Conservation (phyloP, 345 rosid genomes). For the Barbarea vulgaris region DNA sequence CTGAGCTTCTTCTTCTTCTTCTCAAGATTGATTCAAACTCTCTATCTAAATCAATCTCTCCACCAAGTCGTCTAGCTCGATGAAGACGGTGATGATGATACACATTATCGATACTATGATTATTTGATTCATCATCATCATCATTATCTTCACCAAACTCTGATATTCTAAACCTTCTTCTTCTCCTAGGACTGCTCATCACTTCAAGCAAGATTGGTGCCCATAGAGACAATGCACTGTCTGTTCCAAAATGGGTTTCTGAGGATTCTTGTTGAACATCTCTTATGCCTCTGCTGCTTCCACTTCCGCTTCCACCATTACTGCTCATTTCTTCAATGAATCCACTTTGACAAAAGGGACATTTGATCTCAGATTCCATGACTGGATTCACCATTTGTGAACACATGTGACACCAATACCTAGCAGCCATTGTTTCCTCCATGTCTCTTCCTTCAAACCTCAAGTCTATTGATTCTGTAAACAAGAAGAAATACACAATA, state of each 20-base stretch:
- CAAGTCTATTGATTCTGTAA: conserved; percentile 25
- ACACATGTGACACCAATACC: conserved; percentile 78
- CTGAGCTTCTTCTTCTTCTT: conserved; percentile 73
- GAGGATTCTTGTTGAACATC: conserved; percentile 39
- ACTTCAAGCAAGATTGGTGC: conserved; percentile 83
- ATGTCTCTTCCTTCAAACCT: conserved; percentile 37
- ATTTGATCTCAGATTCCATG: conserved; percentile 75
- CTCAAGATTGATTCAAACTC: conserved; percentile 66
- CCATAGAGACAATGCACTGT: conserved; percentile 79
- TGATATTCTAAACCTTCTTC: conserved; percentile 58
- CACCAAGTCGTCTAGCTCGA: conserved; percentile 46
- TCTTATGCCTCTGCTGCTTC: conserved; percentile 24
- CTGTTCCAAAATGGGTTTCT: conserved; percentile 72
- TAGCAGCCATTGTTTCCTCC: conserved; percentile 56
- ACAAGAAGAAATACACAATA: conserved; percentile 9
- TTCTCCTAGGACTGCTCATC: conserved; percentile 66
- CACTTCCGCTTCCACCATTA: not conserved
- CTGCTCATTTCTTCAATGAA: conserved; percentile 43
- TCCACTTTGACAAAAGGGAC: conserved; percentile 70
- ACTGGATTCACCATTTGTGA: conserved; percentile 65
- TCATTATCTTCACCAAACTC: conserved; percentile 58
- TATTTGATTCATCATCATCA: conserved; percentile 29
- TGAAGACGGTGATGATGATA: conserved; percentile 40
- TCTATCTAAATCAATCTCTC: conserved; percentile 60
- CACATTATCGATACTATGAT: conserved; percentile 30